These are phyloP conservation scores for Clarkia xantiana DNA, from an alignment of 345 rosid genomes.

Conservation along the genomic window DNA sequence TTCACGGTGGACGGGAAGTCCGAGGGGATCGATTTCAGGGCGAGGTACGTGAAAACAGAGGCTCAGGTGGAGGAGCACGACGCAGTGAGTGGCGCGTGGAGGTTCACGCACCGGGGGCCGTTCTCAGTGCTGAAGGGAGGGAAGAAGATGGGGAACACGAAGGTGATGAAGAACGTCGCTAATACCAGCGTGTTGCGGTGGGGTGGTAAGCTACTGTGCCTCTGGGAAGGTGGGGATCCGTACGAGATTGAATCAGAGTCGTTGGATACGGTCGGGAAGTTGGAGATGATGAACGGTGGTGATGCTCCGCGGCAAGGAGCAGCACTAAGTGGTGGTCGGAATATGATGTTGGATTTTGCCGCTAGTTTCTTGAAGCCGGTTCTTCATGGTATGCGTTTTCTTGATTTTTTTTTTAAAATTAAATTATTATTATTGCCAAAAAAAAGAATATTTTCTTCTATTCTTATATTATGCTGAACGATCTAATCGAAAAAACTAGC, in stretches of 20 bases:
- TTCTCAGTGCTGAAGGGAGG: conserved; percentile 74
- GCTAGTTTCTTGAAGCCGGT: conserved; percentile 64
- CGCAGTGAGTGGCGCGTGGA: conserved; percentile 51
- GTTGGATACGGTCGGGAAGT: conserved; percentile 26
- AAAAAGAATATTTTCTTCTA: no score
- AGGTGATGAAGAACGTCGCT: conserved; percentile 93
- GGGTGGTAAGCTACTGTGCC: conserved; percentile 60
- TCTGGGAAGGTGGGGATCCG: conserved; percentile 94
- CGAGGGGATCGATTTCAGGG: conserved; percentile 43
- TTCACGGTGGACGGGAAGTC: conserved; percentile 33
- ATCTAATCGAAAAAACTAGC: no score
- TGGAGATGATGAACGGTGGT: no score
- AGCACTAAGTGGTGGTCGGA: neutral
- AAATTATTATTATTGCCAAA: no score
- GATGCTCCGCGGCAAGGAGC: conserved; percentile 7
- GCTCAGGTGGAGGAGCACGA: conserved; percentile 77
- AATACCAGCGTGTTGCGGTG: conserved; percentile 73
- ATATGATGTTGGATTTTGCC: conserved; percentile 34
- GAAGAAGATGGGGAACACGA: conserved; percentile 52
- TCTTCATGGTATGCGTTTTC: conserved; percentile 32
- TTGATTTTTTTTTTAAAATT: no score
- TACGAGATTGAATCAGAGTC: conserved; percentile 59
- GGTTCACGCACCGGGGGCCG: conserved; percentile 69
- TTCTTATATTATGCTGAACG: no score
- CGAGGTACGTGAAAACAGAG: conserved; percentile 71